Base-by-base conservation (phyloP, 2,329 filamentous ascomycete genomes). In the Aspergillus alliaceus region DNA sequence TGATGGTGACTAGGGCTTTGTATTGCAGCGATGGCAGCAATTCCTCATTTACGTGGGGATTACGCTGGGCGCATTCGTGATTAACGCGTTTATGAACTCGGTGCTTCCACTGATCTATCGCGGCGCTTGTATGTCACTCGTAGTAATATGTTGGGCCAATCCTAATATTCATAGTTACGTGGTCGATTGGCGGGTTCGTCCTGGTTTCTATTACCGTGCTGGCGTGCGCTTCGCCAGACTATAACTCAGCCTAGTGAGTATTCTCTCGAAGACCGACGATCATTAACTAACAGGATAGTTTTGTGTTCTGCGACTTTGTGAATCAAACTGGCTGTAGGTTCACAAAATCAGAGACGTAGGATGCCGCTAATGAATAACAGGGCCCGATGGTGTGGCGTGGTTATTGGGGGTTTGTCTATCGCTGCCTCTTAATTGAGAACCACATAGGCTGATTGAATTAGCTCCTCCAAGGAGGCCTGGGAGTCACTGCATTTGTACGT, bases 31-130 rank as follows among this genome's bases (percentile, higher is more conserved):
- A 2, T 90, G 87, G 86, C 87, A 91, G 63, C 84, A 89, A 63
- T 90, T 90, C 69, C 77, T 90, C 9, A 87, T 91, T 48, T 90
- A 90, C 69, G 80, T 89, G 42, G 86, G 73, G 5, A 85, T 86
- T 67, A 86, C 83, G 0, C 55, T 85, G 9, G 73, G 83, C 4
- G 84, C 86, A 2, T 84, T 90, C 56, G 55, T 83, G 35, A 75
- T 90, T 68, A 90, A 90, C 62, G 84, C 84, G 1, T 90, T 90
- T 64, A 76, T 81, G 66, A 88, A 85, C 63, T 75, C 78, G 0
- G 68, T 86, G 6, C 76, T 91, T 1, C 87, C 88, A 0, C 77
- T 82, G 6, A 79, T 91, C 61, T 90, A 87, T 68, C 85, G 88
- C 63, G 81, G 81, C 6, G 88, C 88, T 1, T 88, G 71, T 73